phyloP scores from a whole-genome alignment of 139 green algal species.

The Dunaliella primolecta region DNA sequence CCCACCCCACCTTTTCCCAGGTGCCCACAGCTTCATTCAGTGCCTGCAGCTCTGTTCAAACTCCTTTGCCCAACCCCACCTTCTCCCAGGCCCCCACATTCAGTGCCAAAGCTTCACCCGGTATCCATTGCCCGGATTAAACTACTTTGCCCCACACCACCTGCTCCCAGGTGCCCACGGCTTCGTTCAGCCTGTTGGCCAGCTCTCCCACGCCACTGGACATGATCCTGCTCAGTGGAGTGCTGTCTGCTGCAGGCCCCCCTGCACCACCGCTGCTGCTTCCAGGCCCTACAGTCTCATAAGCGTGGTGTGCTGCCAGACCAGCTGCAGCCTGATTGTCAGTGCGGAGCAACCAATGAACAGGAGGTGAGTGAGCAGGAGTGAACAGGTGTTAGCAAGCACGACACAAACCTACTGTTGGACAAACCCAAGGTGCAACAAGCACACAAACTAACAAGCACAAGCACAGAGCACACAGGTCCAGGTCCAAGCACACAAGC shows the following conservation, averaged over 20 bases:
- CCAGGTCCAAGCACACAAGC: too few relatives aligned
- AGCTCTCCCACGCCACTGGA: constrained; percentile 13
- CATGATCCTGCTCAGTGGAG: not conserved
- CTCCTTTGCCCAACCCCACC: too few relatives aligned
- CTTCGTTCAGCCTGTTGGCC: constrained; percentile 28
- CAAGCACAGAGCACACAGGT: too few relatives aligned
- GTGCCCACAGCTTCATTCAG: constrained; percentile 30
- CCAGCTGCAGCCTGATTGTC: constrained; percentile 13
- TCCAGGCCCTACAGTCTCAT: constrained; percentile 8
- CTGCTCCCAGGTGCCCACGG: constrained; percentile 31
- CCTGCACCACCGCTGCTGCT: not conserved
- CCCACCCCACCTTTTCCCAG: constrained; percentile 36
- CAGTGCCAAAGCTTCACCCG: too few relatives aligned
- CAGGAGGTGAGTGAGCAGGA: constrained; percentile 23
- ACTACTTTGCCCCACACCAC: too few relatives aligned
- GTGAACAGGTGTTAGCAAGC: too few relatives aligned
- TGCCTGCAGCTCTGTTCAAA: too few relatives aligned
- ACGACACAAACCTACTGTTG: too few relatives aligned
- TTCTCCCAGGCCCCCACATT: too few relatives aligned
- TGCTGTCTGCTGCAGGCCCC: not conserved
- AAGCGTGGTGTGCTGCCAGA: constrained; percentile 21
- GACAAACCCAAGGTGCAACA: too few relatives aligned
- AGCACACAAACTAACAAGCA: too few relatives aligned
- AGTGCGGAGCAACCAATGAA: not conserved
- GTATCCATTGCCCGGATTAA: too few relatives aligned